Base-by-base conservation (phyloP, 768 basidiomycete species). In the Botryobasidium botryosum region DNA sequence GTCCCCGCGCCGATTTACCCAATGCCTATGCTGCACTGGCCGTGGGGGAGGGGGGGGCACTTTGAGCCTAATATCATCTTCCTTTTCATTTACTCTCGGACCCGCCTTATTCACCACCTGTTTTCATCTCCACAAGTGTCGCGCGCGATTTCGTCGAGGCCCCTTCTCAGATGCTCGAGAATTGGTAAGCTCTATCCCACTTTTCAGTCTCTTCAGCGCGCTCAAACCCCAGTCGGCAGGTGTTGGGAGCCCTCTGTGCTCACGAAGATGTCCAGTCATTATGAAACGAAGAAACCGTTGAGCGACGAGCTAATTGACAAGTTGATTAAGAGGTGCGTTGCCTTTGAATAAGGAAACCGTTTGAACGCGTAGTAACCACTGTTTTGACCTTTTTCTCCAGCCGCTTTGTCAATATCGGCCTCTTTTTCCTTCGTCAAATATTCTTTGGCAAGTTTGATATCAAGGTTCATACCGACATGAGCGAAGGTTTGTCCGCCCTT, bases 91-190 rank as follows among this genome's bases (percentile, higher is more conserved):
- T n/a, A n/a, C n/a, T n/a, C n/a, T n/a, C n/a, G n/a, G n/a, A n/a
- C n/a, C n/a, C n/a, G n/a, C n/a, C n/a, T n/a, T n/a, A n/a, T n/a
- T n/a, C n/a, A n/a, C n/a, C n/a, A n/a, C n/a, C n/a, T n/a, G n/a
- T 37, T 36, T 46, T 10, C 25, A 43, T n/a, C 32, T 15, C 15
- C 40, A 5, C 7, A 43, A 68, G 72, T 23, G 79, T 83, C 20
- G 78, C 79, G 6, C 62, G 78, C 4, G 84, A 87, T 59, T 86
- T 86, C 50, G 85, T 86, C 7, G 85, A 90, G 61, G 86, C 86
- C 2, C 87, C 86, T 0, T 81, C 79, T 15, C 85, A 91, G 62
- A 88, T 88, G 86, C 64, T 88, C 49, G 87, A 91, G 62, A 85
- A 88, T 55, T 90, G 86, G 86, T 77, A 38, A 15, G 61, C 51